phyloP scores from a whole-genome alignment of 768 basidiomycete genomes.

The Lactifluus echinatus region DNA sequence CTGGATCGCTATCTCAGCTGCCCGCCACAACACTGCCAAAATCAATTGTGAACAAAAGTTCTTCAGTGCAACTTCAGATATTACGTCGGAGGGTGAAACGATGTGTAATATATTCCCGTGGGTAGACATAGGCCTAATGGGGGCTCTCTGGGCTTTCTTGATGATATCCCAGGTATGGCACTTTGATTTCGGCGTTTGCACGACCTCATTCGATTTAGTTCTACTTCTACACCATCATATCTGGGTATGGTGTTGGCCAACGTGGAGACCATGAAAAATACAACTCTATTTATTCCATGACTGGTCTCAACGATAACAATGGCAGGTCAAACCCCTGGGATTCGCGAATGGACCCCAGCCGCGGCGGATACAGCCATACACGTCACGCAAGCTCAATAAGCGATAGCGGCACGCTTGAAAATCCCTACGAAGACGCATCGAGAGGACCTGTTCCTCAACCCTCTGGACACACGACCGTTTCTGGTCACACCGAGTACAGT shows the following conservation, averaged over 20 bases:
- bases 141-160: slow-evolving; percentile 74
- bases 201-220: slow-evolving; percentile 33
- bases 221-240: slow-evolving; percentile 40
- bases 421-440: slow-evolving; percentile 2
- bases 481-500: slow-evolving; percentile 21
- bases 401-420: slow-evolving; percentile 13
- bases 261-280: slow-evolving; percentile 76
- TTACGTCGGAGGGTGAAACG: slow-evolving; percentile 47
- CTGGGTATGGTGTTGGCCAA: slow-evolving; percentile 65
- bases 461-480: neutral
- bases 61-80: slow-evolving; percentile 34
- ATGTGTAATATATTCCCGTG: slow-evolving; percentile 89
- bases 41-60: slow-evolving; percentile 52
- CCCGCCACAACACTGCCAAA: slow-evolving; percentile 65
- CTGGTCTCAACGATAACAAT: slow-evolving; percentile 47
- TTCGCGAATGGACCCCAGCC: slow-evolving; percentile 32
- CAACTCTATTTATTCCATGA: slow-evolving; percentile 57
- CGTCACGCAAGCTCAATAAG: slow-evolving; percentile 16
- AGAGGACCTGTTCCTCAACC: neutral
- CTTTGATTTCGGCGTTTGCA: slow-evolving; percentile 24
- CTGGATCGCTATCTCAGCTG: slow-evolving; percentile 75
- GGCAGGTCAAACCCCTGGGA: slow-evolving; percentile 68
- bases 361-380: slow-evolving; percentile 13
- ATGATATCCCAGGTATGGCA: slow-evolving; percentile 62
- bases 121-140: slow-evolving; percentile 91